These are phyloP conservation scores for Aethionema arabicum DNA, from an alignment of 345 rosid genomes.

Conservation along the genomic window DNA sequence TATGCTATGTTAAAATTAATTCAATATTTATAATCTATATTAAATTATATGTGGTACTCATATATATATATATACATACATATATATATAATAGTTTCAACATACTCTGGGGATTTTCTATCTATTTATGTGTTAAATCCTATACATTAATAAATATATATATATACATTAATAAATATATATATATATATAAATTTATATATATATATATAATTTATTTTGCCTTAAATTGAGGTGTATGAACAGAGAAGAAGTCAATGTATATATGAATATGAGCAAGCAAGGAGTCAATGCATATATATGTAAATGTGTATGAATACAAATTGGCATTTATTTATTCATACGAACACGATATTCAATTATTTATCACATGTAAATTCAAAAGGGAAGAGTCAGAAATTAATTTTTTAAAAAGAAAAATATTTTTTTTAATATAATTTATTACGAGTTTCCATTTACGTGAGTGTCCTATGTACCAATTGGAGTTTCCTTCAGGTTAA, in stretches of 20 bases:
- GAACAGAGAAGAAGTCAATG: neutral
- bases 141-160: too few relatives aligned
- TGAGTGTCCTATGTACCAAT: constrained; percentile 34
- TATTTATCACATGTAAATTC: constrained; percentile 7
- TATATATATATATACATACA: too few relatives aligned
- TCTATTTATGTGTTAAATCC: too few relatives aligned
- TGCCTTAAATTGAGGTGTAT: too few relatives aligned
- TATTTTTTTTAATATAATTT: constrained; percentile 18
- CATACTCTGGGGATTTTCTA: too few relatives aligned
- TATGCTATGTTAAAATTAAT: too few relatives aligned
- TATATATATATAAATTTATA: too few relatives aligned
- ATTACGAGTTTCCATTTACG: constrained; percentile 33
- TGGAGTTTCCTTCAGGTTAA: constrained; percentile 23
- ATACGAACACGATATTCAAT: constrained; percentile 23
- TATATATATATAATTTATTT: too few relatives aligned
- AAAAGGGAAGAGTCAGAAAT: constrained; percentile 15
- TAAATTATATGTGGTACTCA: too few relatives aligned
- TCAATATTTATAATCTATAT: too few relatives aligned
- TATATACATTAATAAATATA: too few relatives aligned
- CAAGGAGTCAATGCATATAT: constrained; percentile 24
- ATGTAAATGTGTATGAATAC: constrained; percentile 12
- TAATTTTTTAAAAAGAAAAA: constrained; percentile 1
- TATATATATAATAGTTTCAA: too few relatives aligned
- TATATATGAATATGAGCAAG: constrained; percentile 13
- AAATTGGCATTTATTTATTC: constrained; percentile 6